A percentile compares a stretch with the other conserved stretches of the same genome.
phyloP scores from a whole-genome alignment of 768 basidiomycete genomes.

The Tephrocybe sp. region DNA sequence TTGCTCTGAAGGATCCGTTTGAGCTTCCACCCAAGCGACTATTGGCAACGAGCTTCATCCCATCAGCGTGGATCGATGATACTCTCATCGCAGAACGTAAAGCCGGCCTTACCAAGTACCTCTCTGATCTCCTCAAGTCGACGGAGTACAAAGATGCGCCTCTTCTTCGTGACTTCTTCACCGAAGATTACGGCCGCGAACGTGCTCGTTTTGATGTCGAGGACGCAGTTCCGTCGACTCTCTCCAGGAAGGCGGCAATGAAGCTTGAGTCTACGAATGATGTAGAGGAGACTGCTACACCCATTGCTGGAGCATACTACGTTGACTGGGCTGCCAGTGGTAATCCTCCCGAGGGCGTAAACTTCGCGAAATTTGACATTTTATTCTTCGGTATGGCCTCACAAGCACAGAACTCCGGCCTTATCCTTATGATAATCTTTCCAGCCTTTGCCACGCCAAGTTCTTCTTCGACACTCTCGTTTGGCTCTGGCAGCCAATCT shows the following conservation, averaged over 20 bases:
- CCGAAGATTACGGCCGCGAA: constrained; percentile 20
- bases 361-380: constrained; percentile 67
- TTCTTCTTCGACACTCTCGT: constrained; percentile 50
- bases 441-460: constrained; percentile 72
- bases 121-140: constrained; percentile 37
- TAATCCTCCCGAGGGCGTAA: constrained; percentile 55
- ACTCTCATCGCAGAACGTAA: constrained; percentile 52
- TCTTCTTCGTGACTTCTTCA: constrained; percentile 39
- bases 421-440: constrained; percentile 7
- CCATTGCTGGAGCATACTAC: constrained; percentile 48
- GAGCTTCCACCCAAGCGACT: constrained; percentile 52
- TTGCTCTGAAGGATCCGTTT: constrained; percentile 37
- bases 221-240: constrained; percentile 47
- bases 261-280: constrained; percentile 17
- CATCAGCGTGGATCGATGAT: constrained; percentile 55
- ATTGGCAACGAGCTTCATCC: constrained; percentile 46
- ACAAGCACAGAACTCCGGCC: not conserved
- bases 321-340: constrained; percentile 48
- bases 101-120: constrained; percentile 42
- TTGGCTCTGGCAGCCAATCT: constrained; percentile 48
- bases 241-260: constrained; percentile 37
- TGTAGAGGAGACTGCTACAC: constrained; percentile 25
- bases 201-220: constrained; percentile 37
- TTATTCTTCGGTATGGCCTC: constrained; percentile 54
- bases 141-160: constrained; percentile 33